Percentiles rank a stretch among this genome's conserved stretches.
Conservation (phyloP, 495 filamentous ascomycete genomes). For the Penicillium mononematosum region DNA sequence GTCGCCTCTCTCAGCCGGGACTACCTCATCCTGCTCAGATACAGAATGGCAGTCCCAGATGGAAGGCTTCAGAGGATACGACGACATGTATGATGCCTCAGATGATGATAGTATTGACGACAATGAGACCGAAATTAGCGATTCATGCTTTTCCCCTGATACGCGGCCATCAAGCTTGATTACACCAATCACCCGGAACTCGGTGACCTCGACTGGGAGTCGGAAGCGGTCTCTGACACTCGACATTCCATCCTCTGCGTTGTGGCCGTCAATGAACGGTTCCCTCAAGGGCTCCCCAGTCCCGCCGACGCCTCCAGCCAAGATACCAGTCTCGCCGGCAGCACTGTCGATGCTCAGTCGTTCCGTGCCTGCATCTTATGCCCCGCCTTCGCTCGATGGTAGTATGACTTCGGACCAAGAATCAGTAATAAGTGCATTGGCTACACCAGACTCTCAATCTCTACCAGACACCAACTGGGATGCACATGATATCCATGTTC, state of each 20-base stretch:
- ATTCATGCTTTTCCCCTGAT: slow-evolving; percentile 47
- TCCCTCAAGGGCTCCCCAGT: slow-evolving; percentile 61
- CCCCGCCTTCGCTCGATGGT: slow-evolving; percentile 84
- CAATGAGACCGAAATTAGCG: slow-evolving; percentile 44
- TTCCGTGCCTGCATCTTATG: slow-evolving; percentile 69
- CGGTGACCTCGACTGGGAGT: slow-evolving; percentile 39
- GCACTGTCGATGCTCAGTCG: slow-evolving; percentile 64
- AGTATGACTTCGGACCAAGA: slow-evolving; percentile 83
- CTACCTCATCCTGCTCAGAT: slow-evolving; percentile 46
- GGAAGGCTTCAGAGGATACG: slow-evolving; percentile 60
- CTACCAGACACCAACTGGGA: slow-evolving; percentile 51
- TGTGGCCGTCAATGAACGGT: slow-evolving; percentile 57
- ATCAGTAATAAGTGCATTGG: slow-evolving; percentile 72
- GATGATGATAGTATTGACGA: slow-evolving; percentile 56
- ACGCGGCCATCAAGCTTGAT: slow-evolving; percentile 42
- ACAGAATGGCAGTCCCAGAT: slow-evolving; percentile 48
- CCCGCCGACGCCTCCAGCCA: slow-evolving; percentile 71
- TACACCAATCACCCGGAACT: slow-evolving; percentile 41
- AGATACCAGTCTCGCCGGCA: slow-evolving; percentile 74
- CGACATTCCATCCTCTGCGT: slow-evolving; percentile 65
- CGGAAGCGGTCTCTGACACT: slow-evolving; percentile 62
- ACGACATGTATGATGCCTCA: slow-evolving; percentile 82
- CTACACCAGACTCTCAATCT: slow-evolving; percentile 70
- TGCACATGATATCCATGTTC: slow-evolving; percentile 36
- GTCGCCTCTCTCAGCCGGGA: slow-evolving; percentile 39